Base-by-base conservation (phyloP, 495 filamentous ascomycete genomes). In the Aspergillus taichungensis region DNA sequence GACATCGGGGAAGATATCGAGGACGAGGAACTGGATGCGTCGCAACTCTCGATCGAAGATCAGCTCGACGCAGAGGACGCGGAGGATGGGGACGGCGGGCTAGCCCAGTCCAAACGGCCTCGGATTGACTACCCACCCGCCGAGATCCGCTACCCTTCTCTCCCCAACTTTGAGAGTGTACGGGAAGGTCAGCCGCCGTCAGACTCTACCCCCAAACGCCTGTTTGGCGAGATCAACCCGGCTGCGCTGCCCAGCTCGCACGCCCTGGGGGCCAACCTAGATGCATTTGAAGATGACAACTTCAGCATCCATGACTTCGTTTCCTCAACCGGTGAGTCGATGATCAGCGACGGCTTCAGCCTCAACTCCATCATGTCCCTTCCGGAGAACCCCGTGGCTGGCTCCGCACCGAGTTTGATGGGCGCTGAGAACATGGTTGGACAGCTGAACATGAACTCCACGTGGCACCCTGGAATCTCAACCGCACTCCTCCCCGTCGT, bases 211-310 rank as follows among this genome's bases (percentile, higher is more conserved):
- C 56, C 60, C 9, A 63, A 65, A 40, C 79, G 82, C 28, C 70
- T 95, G 3, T 94, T 91, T 65, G 88, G 89, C 0, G 88, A 95
- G 60, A 82, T 95, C 40, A 79, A 78, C 24, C 59, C 70, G 9
- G 87, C 87, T 6, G 82, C 77, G 8, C 59, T 92, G 3, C 74
- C 77, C 13, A 90, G 83, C 62, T 79, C 78, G 24, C 73, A 71
- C 39, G 63, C 71, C 32, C 54, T 80, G 10, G 73, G 63, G 42
- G 51, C 45, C n/a, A 45, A 56, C 34, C n/a, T 57, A 3, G 48
- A 50, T 38, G 54, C 45, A 0, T 64, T 56, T 40, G 55, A 59
- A 36, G 51, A 49, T 32, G 57, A 57, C 39, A 44, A 60, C 13
- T 54, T 59, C 42, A 61, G 58, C 35, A 40, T 57, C 39, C 50